phyloP scores from a whole-genome alignment of 129 eudicot genomes.

The Lactuca saligna region DNA sequence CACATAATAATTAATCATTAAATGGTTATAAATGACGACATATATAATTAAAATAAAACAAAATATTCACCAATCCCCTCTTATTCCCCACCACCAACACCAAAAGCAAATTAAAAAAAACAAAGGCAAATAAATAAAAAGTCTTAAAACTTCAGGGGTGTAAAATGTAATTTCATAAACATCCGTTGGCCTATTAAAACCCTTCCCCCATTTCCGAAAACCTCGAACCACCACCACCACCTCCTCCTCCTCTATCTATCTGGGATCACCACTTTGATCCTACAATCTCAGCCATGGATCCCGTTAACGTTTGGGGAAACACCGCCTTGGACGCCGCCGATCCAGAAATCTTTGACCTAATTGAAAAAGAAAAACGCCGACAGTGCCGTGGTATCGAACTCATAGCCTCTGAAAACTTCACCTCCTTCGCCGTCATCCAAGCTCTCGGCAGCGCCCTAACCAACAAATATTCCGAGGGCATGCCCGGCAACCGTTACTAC shows the following conservation, averaged over 20 bases:
- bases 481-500: constrained; percentile 98
- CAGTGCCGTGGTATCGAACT: constrained; percentile 93
- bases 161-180: neutral
- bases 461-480: constrained; percentile 96
- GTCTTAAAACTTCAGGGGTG: neutral
- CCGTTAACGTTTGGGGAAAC: constrained; percentile 85
- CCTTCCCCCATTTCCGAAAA: constrained; percentile 22
- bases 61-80: neutral
- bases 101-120: neutral
- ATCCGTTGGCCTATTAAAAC: constrained; percentile 26
- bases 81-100: constrained; percentile 14
- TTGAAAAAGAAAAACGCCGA: constrained; percentile 87
- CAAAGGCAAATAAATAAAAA: neutral
- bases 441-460: constrained; percentile 89
- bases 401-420: constrained; percentile 96
- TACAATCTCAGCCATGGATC: constrained; percentile 55
- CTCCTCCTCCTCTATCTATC: neutral
- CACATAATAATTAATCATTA: neutral
- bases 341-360: constrained; percentile 88
- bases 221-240: constrained; percentile 25
- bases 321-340: constrained; percentile 55
- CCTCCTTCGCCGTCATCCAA: constrained; percentile 92
- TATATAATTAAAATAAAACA: neutral
- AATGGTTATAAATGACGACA: neutral
- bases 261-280: neutral